Evolutionary conservation across 805 yeast species (phyloP).

Genomic region (Suhomyces prunicola): DNA sequence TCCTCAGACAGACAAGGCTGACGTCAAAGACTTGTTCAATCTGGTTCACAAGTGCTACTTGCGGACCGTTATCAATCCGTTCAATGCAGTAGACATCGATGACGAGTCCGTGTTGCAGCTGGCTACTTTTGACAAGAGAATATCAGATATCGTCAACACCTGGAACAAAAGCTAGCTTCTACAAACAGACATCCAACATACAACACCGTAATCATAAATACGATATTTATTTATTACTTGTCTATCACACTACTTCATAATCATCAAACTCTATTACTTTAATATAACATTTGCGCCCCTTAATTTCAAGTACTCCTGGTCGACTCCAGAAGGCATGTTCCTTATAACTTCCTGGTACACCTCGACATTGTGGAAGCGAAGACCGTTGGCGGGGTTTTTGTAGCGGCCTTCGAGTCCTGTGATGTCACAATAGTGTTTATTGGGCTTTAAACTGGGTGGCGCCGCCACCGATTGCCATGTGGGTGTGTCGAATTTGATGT

Average conservation of each 20-base stretch:
- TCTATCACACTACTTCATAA: no score
- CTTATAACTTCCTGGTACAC: slow-evolving; percentile 70
- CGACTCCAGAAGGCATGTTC: slow-evolving; percentile 84
- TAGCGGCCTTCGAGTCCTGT: slow-evolving; percentile 84
- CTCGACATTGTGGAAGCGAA: slow-evolving; percentile 80
- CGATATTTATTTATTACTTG: no score
- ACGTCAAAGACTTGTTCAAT: slow-evolving; percentile 18
- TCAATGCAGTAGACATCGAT: slow-evolving; percentile 29
- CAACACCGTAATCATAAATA: neutral
- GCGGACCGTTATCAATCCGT: slow-evolving; percentile 61
- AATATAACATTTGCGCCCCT: slow-evolving; percentile 86
- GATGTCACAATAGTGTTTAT: slow-evolving; percentile 84
- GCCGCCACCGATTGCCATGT: slow-evolving; percentile 73
- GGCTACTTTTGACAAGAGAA: slow-evolving; percentile 27
- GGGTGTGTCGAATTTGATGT: slow-evolving; percentile 48
- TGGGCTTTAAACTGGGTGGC: slow-evolving; percentile 83
- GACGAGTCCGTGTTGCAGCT: slow-evolving; percentile 27
- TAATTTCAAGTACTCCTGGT: slow-evolving; percentile 85
- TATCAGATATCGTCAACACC: slow-evolving; percentile 22
- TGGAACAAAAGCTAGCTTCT: slow-evolving; percentile 18
- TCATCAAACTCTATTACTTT: slow-evolving; percentile 29
- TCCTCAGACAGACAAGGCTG: slow-evolving; percentile 2
- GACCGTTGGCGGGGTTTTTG: slow-evolving; percentile 67
- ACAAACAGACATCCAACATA: neutral
- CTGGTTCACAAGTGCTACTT: slow-evolving; percentile 54